phyloP scores from a whole-genome alignment of 164 flowering plant genomes.

The Berberis thunbergii region DNA sequence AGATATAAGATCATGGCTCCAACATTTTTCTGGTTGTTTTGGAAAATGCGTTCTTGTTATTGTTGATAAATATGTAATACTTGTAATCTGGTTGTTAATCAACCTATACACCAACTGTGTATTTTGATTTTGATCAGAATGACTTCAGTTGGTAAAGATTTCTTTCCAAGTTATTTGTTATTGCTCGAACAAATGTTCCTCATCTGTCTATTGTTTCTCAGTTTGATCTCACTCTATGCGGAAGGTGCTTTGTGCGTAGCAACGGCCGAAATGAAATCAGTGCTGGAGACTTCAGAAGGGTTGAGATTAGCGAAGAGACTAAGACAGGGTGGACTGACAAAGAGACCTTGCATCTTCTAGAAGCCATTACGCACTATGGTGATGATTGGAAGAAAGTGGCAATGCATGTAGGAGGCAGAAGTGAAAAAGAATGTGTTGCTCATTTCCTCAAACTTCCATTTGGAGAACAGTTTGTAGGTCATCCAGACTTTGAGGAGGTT shows the following conservation, averaged over 20 bases:
- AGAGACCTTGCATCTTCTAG: constrained; percentile 84
- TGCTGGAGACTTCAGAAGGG: constrained; percentile 69
- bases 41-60: no score
- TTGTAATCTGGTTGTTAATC: no score
- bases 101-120: no score
- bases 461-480: constrained; percentile 59
- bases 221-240: constrained; percentile 82
- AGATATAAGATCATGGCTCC: no score
- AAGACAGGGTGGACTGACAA: constrained; percentile 73
- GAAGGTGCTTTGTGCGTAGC: constrained; percentile 83
- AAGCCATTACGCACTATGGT: constrained; percentile 75
- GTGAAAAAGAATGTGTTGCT: constrained; percentile 75
- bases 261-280: constrained; percentile 55
- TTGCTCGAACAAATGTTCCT: neutral
- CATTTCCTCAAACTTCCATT: constrained; percentile 85
- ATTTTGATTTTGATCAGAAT: neutral
- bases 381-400: constrained; percentile 95
- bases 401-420: constrained; percentile 74
- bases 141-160: neutral
- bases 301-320: constrained; percentile 71
- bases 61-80: no score
- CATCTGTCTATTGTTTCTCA: constrained; percentile 13
- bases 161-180: neutral
- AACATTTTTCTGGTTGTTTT: no score
- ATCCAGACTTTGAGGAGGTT: constrained; percentile 30